phyloP scores from a whole-genome alignment of 2,329 filamentous ascomycete genomes.

The Atkinsonella hypoxylon region DNA sequence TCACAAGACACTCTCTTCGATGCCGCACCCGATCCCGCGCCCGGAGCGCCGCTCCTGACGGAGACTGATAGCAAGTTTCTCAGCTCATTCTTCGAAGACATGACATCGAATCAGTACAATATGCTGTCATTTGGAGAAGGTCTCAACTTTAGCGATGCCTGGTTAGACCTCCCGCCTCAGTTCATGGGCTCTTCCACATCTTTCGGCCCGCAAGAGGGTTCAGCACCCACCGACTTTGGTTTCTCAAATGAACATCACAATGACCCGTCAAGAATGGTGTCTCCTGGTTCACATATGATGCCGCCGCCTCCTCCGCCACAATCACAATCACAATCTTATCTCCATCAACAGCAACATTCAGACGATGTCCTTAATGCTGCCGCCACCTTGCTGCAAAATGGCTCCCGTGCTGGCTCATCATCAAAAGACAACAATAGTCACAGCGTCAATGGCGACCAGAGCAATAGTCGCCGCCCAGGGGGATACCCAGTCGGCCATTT shows the following conservation, averaged over 20 bases:
- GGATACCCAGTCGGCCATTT: conserved; percentile 28
- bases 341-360: conserved; percentile 18
- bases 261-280: conserved; percentile 8
- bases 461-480: conserved; percentile 14
- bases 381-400: conserved; percentile 38
- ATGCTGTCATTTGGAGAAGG: conserved; percentile 39
- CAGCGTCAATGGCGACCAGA: conserved; percentile 14
- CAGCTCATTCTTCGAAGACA: conserved; percentile 43
- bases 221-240: conserved; percentile 6
- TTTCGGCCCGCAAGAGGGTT: conserved; percentile 37
- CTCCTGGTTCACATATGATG: conserved; percentile 20
- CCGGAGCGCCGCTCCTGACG: conserved; percentile 52
- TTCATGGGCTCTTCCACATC: conserved; percentile 56
- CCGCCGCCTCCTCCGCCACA: conserved; percentile 19
- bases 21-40: conserved; percentile 46
- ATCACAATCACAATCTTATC: conserved; percentile 7
- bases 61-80: conserved; percentile 49
- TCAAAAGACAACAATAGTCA: conserved; percentile 11
- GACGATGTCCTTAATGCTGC: conserved; percentile 46
- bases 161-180: conserved; percentile 48
- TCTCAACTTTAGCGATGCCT: conserved; percentile 36
- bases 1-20: conserved; percentile 34
- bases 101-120: conserved; percentile 38
- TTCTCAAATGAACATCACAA: conserved; percentile 11
- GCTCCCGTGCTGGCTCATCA: conserved; percentile 11